These are phyloP conservation scores for Epichloe aotearoae DNA, from an alignment of 2,329 filamentous ascomycete genomes.

Conservation along the genomic window DNA sequence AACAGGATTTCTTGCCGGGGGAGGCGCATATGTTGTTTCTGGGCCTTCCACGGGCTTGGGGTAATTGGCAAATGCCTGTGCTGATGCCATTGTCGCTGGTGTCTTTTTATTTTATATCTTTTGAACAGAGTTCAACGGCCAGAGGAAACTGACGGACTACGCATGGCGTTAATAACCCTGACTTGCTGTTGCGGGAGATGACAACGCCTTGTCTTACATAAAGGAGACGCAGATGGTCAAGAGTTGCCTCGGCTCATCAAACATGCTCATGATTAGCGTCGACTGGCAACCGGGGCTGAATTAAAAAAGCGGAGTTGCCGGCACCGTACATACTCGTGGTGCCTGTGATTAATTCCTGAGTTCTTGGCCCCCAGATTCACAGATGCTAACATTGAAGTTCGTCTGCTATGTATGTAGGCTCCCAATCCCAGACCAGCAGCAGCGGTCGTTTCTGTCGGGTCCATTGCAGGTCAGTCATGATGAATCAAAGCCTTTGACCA, in stretches of 20 bases:
- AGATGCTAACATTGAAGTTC: no score
- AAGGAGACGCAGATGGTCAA: background rate
- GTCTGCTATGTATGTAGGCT: no score
- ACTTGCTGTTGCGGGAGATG: background rate
- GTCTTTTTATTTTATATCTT: background rate
- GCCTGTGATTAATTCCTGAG: no score
- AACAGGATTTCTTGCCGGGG: slow-evolving; percentile 49
- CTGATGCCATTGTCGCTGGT: background rate
- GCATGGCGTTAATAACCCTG: background rate
- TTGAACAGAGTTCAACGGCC: background rate
- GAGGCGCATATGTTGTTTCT: slow-evolving; percentile 21
- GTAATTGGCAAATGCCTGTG: slow-evolving; percentile 27
- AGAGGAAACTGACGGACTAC: no score
- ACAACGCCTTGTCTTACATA: no score
- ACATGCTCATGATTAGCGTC: background rate
- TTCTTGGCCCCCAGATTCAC: no score
- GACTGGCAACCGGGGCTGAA: background rate
- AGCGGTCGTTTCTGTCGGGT: no score
- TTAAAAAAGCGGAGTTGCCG: no score
- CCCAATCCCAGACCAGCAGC: no score
- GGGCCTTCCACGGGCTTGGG: slow-evolving; percentile 24
- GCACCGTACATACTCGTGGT: no score
- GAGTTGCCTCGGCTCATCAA: background rate
- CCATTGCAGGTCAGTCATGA: no score
- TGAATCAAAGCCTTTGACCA: no score